Evolutionary conservation across 2,329 filamentous ascomycete species (phyloP), one percentile per base, ranked within the genome.

Genomic region (Aspergillus sp.): DNA sequence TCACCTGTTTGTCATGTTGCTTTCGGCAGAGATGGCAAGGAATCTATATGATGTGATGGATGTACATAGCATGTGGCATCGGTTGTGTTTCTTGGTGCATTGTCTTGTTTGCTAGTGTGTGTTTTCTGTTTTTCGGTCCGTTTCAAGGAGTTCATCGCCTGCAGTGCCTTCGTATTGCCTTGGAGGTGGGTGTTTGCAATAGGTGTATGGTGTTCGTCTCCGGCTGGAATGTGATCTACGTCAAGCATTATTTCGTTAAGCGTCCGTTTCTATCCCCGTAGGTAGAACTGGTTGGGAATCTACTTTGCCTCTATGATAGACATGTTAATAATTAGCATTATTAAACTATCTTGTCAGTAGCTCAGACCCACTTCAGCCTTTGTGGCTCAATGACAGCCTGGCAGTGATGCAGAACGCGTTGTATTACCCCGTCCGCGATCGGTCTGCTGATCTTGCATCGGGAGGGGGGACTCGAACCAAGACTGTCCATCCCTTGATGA

Each of bases 11-110:
- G 15, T 59, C 56, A 52, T 55, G 65, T 51, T 59, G 49, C 51
- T 55, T 36, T 23, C 30, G 50, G 32, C 55, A 51, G 43, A 43
- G 45, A 41, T 55, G 58, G 62, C 53, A 57, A 53, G 57, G 61
- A 60, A 61, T 65, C 67, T 67, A 69, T 69, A 72, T 63, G 72
- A 74, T 68, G 65, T 74, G 71, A 74, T 69, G 72, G 68, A 73
- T 74, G 72, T 74, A 75, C 70, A 75, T 75, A 75, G 64, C 72
- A 67, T 70, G 65, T 43, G 60, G 59, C 66, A 62, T 65, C 53
- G 38, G 56, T 58, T 66, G 57, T 55, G 59, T 58, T 63, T 67
- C 55, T 69, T 68, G 66, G 63, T 67, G 63, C 66, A 64, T 68
- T 69, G 67, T 63, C 61, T 63, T 66, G 60, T 52, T 47, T 47